Evolutionary conservation across 2,329 filamentous ascomycete species (phyloP), one percentile per base, ranked within the genome.

Genomic region (Pseudopyrenochaeta lycopersici): DNA sequence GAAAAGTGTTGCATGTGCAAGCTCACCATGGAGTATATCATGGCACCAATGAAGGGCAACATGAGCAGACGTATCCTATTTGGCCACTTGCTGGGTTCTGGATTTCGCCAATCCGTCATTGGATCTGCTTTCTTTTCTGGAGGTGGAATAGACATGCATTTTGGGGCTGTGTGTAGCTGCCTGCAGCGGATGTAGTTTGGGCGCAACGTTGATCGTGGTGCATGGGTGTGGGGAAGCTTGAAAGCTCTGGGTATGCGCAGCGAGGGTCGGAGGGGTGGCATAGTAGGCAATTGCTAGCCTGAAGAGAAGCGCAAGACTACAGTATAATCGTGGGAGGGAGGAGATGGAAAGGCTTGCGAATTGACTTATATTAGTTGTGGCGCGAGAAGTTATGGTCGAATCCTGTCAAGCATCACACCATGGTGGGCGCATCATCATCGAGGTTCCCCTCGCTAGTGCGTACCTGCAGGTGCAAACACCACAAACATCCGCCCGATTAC

Each of bases 1-100:
- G 6, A 30, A 7, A n/a, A 21, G 5, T 30, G 17, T 29, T 15
- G 11, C 23, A 17, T 12, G 15, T 12, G 23, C 7, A 29, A 30
- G 23, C 40, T 14, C 23, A 87, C 86, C 81, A 87, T 84, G 52
- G 82, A 84, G 76, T 87, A 88, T 41, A 83, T 76, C 35, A 88
- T 62, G 7, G 83, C 78, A 21, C 80, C 78, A 39, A 82, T 77
- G 60, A 85, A 78, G 54, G 82, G 80, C 46, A 87, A 63, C 53
- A 82, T 71, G 2, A 76, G 74, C 41, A 81, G 59, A 31, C 79
- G 68, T 31, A 79, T 77, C 66, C 80, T 77, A 41, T 78, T 69
- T 7, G 64, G 64, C 70, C 71, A 74, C 60, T 68, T 70, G 63
- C 64, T 74, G 7, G 77, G 57, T 66, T 60, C 66, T 54, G 62